These are phyloP conservation scores for Myriangium duriaei DNA, from an alignment of 2,329 filamentous ascomycete species.

Conservation along the genomic window DNA sequence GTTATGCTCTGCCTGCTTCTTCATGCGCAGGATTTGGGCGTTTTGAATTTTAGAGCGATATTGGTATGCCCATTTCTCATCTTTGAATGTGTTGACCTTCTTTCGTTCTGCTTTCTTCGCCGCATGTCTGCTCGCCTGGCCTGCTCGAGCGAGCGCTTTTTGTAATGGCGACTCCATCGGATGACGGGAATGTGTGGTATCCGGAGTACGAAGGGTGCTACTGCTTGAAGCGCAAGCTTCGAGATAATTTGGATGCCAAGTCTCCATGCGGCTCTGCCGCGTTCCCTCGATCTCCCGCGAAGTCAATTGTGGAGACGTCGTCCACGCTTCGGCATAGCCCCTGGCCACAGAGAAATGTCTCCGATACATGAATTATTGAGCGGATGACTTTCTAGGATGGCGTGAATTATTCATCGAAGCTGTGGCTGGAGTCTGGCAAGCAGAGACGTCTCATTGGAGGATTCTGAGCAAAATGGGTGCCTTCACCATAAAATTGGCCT, in stretches of 20 bases:
- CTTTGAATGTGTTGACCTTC: slow-evolving; percentile 1
- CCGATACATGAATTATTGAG: too few species aligned
- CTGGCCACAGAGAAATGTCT: not conserved
- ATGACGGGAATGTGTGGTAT: not conserved
- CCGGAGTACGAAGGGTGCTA: not conserved
- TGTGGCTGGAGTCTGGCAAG: too few species aligned
- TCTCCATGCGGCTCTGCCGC: slow-evolving; percentile 3
- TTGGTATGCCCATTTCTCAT: not conserved
- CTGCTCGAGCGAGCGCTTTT: slow-evolving; percentile 10
- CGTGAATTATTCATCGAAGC: too few species aligned
- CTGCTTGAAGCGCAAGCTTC: slow-evolving; percentile 12
- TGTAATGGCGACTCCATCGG: slow-evolving; percentile 7
- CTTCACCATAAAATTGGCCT: not conserved
- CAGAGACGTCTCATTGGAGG: too few species aligned
- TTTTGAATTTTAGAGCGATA: not conserved
- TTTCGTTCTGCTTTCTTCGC: slow-evolving; percentile 1
- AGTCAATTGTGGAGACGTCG: slow-evolving; percentile 2
- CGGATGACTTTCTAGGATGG: too few species aligned
- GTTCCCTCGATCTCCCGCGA: slow-evolving; percentile 2
- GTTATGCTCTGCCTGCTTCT: slow-evolving; percentile 1
- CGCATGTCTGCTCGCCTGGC: slow-evolving; percentile 16
- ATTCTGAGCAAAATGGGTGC: not conserved
- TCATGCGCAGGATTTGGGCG: not conserved
- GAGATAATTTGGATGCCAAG: slow-evolving; percentile 12
- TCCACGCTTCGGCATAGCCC: not conserved